phyloP scores from a whole-genome alignment of 2,329 filamentous ascomycete genomes.

The Colletotrichum gigasporum region DNA sequence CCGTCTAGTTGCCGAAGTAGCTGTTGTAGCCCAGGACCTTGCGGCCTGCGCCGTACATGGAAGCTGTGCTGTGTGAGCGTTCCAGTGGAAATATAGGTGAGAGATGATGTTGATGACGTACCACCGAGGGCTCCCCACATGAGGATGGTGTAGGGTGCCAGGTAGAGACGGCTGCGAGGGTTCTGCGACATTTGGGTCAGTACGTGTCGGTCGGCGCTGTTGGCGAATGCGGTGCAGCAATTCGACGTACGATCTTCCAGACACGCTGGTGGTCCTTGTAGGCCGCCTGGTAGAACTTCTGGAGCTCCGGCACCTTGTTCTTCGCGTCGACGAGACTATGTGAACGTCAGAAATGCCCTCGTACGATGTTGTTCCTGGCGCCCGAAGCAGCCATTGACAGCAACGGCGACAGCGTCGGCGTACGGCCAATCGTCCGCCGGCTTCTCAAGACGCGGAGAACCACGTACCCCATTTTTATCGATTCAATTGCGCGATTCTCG shows the following conservation, averaged over 20 bases:
- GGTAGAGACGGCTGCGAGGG: conserved; percentile 70
- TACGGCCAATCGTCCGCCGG: background rate
- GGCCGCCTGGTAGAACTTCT: conserved; percentile 79
- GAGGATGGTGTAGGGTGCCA: conserved; percentile 74
- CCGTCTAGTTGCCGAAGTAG: conserved; percentile 69
- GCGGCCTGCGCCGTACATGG: conserved; percentile 78
- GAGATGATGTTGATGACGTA: conserved; percentile 56
- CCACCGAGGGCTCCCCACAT: conserved; percentile 71
- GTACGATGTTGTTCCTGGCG: conserved; percentile 14
- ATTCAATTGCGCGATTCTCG: conserved; percentile 36
- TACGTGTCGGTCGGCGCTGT: conserved; percentile 6
- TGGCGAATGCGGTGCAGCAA: background rate
- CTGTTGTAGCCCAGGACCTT: conserved; percentile 82
- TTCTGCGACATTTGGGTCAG: conserved; percentile 52
- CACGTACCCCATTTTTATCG: conserved; percentile 53
- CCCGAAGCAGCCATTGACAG: conserved; percentile 35
- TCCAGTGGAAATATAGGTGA: background rate
- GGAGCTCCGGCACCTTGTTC: conserved; percentile 80
- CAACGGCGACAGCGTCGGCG: background rate
- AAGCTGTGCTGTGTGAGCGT: conserved; percentile 48
- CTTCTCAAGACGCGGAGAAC: background rate
- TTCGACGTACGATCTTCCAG: conserved; percentile 78
- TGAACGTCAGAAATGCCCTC: conserved; percentile 40
- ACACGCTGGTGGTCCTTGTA: conserved; percentile 74
- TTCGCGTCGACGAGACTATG: conserved; percentile 72